phyloP scores from a whole-genome alignment of 306 rosid genomes.

The Corylus americana region DNA sequence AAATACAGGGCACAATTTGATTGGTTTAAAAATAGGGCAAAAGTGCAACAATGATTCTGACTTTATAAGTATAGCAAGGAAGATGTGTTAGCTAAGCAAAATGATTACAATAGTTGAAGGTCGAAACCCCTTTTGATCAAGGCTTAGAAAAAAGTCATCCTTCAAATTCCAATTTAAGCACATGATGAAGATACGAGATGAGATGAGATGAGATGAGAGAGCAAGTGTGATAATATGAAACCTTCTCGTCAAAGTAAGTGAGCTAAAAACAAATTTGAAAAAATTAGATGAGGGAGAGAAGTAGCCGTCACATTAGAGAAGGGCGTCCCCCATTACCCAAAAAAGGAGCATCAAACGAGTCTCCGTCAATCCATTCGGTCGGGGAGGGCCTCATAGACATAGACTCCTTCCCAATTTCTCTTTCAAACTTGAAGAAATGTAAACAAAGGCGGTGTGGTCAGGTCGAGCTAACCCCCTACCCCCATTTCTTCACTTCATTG shows the following conservation, averaged over 20 bases:
- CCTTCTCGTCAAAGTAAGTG: conserved; percentile 40
- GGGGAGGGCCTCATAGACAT: conserved; percentile 14
- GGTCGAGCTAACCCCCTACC: conserved; percentile 45
- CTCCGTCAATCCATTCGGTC: conserved; percentile 45
- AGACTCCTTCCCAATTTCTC: not conserved
- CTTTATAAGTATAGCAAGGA: not conserved
- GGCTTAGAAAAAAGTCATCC: conserved; percentile 11
- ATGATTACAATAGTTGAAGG: conserved; percentile 16
- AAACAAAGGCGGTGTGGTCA: conserved; percentile 44
- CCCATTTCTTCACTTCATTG: conserved; percentile 6
- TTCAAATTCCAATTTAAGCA: conserved; percentile 5
- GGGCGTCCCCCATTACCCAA: conserved; percentile 56
- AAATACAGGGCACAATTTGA: not conserved
- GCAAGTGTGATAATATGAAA: too few species aligned
- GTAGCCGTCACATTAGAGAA: not conserved
- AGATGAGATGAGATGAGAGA: too few species aligned
- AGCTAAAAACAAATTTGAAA: conserved; percentile 5
- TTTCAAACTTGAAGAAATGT: conserved; percentile 15
- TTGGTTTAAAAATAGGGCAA: conserved; percentile 19
- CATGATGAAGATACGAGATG: not conserved
- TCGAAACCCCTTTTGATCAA: conserved; percentile 4
- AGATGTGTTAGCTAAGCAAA: conserved; percentile 8
- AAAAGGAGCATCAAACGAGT: conserved; percentile 41
- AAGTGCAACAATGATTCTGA: conserved; percentile 8
- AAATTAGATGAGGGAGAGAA: too few species aligned